Conservation (phyloP, 768 basidiomycete species). For the Boletus pseudopeckii region DNA sequence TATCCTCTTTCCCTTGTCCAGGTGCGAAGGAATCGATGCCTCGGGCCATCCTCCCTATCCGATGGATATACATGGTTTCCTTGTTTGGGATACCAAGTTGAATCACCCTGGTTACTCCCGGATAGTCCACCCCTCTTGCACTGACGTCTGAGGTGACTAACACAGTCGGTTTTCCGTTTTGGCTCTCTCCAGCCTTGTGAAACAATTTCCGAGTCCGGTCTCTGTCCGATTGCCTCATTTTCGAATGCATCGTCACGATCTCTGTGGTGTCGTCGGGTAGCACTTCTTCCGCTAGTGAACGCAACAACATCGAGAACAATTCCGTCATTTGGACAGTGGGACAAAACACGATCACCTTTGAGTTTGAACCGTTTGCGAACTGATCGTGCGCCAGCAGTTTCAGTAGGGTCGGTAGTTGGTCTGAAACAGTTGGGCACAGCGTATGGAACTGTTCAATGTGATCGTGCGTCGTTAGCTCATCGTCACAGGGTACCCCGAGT, state of each 20-base stretch:
- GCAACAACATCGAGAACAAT: conserved; percentile 64
- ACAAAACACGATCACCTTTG: conserved; percentile 81
- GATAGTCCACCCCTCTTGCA: conserved; percentile 87
- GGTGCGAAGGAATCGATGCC: conserved; percentile 48
- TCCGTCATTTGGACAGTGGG: conserved; percentile 84
- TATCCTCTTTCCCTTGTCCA: not conserved
- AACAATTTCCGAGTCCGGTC: conserved; percentile 26
- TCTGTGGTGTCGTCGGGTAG: conserved; percentile 55
- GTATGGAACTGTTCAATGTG: conserved; percentile 85
- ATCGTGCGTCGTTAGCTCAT: conserved; percentile 51
- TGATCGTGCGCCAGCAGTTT: conserved; percentile 88
- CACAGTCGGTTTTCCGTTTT: conserved; percentile 45
- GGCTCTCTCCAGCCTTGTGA: conserved; percentile 4
- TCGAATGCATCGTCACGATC: conserved; percentile 83
- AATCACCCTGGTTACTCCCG: conserved; percentile 83
- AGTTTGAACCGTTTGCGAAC: conserved; percentile 56
- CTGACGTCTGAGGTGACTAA: conserved; percentile 87
- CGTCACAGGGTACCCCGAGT: not conserved
- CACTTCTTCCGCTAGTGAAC: conserved; percentile 38
- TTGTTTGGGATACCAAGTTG: conserved; percentile 79
- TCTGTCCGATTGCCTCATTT: conserved; percentile 36
- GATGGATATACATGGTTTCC: conserved; percentile 77
- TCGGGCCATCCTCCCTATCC: conserved; percentile 83
- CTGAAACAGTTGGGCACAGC: conserved; percentile 55
- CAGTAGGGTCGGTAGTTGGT: conserved; percentile 77